Percentiles rank a stretch among this genome's conserved stretches.
phyloP scores from a whole-genome alignment of 192 early-diverging fungal species.

The Podila verticillata region DNA sequence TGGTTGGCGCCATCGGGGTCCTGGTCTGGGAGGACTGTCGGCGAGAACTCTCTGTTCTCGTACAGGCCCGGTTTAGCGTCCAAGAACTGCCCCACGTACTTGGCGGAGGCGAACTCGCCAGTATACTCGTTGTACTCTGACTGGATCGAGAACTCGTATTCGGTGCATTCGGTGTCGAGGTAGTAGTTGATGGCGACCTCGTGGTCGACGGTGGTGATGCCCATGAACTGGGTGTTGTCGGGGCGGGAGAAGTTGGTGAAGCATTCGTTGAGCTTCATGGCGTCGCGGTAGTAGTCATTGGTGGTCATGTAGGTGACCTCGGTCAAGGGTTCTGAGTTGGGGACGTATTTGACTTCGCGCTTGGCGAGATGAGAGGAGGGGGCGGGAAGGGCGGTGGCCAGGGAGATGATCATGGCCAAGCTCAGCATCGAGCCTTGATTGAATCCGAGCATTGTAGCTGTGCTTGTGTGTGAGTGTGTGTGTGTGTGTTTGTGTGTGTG shows the following conservation, averaged over 20 bases:
- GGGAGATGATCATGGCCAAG: neutral
- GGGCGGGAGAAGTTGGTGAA: neutral
- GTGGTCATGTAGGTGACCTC: slow-evolving; percentile 21
- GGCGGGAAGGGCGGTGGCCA: slow-evolving; percentile 6
- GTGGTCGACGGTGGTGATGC: slow-evolving; percentile 2
- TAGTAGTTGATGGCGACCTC: slow-evolving; percentile 34
- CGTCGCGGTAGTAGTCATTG: neutral
- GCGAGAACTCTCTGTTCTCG: slow-evolving; percentile 30
- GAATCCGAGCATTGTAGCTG: neutral
- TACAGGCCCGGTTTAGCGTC: slow-evolving; percentile 32
- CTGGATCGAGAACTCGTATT: slow-evolving; percentile 38
- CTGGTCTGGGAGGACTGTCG: slow-evolving; percentile 7
- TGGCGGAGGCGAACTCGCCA: slow-evolving; percentile 16
- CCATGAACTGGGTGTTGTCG: slow-evolving; percentile 7
- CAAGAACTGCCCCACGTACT: slow-evolving; percentile 29
- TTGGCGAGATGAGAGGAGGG: slow-evolving; percentile 16
- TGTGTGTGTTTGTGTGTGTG: too few species aligned
- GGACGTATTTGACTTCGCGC: slow-evolving; percentile 14
- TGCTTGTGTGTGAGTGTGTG: neutral
- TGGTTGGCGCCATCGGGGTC: neutral
- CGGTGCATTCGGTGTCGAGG: slow-evolving; percentile 33
- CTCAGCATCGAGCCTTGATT: neutral
- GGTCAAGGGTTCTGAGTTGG: neutral
- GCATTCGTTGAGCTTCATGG: slow-evolving; percentile 20
- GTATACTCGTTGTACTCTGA: slow-evolving; percentile 11